Evolutionary conservation across 2,329 filamentous ascomycete species (phyloP).

Genomic region (Botrytis medusae): DNA sequence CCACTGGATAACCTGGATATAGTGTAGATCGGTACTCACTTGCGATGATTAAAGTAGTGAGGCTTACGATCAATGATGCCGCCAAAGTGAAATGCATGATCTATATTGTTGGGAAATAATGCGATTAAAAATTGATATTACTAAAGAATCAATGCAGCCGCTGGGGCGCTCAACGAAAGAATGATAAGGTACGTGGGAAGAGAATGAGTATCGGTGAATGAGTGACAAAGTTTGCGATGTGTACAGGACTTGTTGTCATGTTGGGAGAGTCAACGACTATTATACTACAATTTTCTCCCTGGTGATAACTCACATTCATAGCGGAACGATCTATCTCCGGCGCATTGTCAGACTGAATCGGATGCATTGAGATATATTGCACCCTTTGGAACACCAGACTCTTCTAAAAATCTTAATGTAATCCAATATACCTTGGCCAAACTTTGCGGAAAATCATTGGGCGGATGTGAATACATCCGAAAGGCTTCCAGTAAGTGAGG

Average conservation of each 20-base stretch:
- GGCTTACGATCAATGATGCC: slow-evolving; percentile 28
- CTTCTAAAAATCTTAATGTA: not conserved
- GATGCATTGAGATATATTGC: slow-evolving; percentile 30
- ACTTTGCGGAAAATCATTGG: slow-evolving; percentile 13
- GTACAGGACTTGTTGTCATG: not conserved
- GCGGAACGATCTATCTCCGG: slow-evolving; percentile 28
- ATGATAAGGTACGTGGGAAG: slow-evolving; percentile 28
- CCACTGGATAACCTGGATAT: not conserved
- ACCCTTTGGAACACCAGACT: slow-evolving; percentile 17
- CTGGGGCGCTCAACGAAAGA: slow-evolving; percentile 38
- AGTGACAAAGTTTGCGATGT: not conserved
- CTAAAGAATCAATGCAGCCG: slow-evolving; percentile 34
- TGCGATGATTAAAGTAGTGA: slow-evolving; percentile 31
- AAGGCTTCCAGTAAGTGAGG: not conserved
- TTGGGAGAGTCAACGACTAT: not conserved
- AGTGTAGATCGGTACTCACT: slow-evolving; percentile 27
- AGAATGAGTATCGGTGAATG: slow-evolving; percentile 23
- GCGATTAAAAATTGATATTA: slow-evolving; percentile 22
- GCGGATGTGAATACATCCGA: not conserved
- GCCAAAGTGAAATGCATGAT: slow-evolving; percentile 35
- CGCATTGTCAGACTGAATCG: slow-evolving; percentile 4
- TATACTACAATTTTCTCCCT: slow-evolving; percentile 18
- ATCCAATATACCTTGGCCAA: not conserved
- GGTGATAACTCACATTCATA: not conserved
- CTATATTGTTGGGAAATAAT: slow-evolving; percentile 19